Evolutionary conservation across 768 basidiomycete species (phyloP).

Genomic region (Gymnopilus dilepis): DNA sequence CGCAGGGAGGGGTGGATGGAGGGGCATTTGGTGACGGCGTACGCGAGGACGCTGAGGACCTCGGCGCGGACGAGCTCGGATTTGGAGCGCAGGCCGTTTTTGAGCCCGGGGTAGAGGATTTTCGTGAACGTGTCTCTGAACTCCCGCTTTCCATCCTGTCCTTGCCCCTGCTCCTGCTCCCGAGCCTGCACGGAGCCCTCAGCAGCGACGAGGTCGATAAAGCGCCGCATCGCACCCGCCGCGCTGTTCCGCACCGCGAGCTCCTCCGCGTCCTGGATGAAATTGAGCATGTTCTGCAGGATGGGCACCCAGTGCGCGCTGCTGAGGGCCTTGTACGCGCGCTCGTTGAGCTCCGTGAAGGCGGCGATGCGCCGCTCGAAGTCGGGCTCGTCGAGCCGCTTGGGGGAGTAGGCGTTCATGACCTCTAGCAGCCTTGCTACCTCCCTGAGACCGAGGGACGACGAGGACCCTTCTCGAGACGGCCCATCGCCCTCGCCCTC

Average conservation of each 20-base stretch:
- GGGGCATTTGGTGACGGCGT: constrained; percentile 70
- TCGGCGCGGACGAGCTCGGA: constrained; percentile 89
- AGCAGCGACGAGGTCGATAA: constrained; percentile 66
- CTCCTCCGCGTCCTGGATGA: constrained; percentile 89
- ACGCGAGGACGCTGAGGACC: constrained; percentile 76
- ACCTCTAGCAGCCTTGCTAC: constrained; percentile 63
- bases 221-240: constrained; percentile 74
- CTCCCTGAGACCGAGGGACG: constrained; percentile 48
- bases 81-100: constrained; percentile 79
- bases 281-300: constrained; percentile 81
- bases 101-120: constrained; percentile 76
- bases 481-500: too few relatives aligned
- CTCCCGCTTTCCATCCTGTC: too few relatives aligned
- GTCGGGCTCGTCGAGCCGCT: constrained; percentile 89
- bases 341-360: constrained; percentile 78
- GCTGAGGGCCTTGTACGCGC: constrained; percentile 52
- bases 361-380: constrained; percentile 85
- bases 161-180: too few relatives aligned
- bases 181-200: too few relatives aligned
- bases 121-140: constrained; percentile 63
- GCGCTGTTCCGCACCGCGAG: constrained; percentile 86
- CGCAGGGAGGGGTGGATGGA: constrained; percentile 63
- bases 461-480: too few relatives aligned
- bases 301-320: constrained; percentile 79
- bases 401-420: constrained; percentile 86